phyloP scores from a whole-genome alignment of 2,329 filamentous ascomycete species.

The Talaromyces verruculosus region DNA sequence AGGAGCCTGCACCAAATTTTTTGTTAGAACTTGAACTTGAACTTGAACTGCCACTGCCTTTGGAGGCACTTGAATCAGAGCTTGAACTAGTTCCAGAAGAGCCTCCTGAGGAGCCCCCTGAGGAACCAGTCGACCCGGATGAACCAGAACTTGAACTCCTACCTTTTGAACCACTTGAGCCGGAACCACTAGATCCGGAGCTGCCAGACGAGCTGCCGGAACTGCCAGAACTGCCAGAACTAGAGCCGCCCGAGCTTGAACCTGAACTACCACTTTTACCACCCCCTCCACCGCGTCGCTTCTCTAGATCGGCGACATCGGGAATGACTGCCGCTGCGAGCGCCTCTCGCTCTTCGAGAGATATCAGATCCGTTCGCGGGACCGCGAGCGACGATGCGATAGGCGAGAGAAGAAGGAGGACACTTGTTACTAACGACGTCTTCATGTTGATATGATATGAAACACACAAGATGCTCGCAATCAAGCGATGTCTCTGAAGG shows the following conservation, averaged over 20 bases:
- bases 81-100: constrained; percentile 17
- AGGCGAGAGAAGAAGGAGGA: constrained; percentile 33
- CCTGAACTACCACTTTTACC: constrained; percentile 28
- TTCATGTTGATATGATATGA: constrained; percentile 32
- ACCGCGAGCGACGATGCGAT: constrained; percentile 32
- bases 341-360: constrained; percentile 23
- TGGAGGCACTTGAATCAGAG: background rate
- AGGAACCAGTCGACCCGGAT: constrained; percentile 19
- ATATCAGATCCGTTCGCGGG: constrained; percentile 28
- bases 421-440: constrained; percentile 29
- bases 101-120: constrained; percentile 18
- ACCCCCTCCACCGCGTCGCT: constrained; percentile 51
- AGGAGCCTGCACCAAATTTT: constrained; percentile 9
- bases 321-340: background rate
- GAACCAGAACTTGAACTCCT: constrained; percentile 5
- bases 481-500: too few species aligned
- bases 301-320: constrained; percentile 39
- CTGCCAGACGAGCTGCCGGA: constrained; percentile 6
- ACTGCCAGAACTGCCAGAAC: constrained; percentile 12
- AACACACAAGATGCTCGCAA: background rate
- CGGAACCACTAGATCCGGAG: constrained; percentile 14
- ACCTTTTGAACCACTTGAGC: constrained; percentile 8
- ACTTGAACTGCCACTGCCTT: constrained; percentile 9
- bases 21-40: constrained; percentile 16
- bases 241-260: constrained; percentile 27